Conservation (phyloP, 306 rosid species). For the Cucurbita maxima region DNA sequence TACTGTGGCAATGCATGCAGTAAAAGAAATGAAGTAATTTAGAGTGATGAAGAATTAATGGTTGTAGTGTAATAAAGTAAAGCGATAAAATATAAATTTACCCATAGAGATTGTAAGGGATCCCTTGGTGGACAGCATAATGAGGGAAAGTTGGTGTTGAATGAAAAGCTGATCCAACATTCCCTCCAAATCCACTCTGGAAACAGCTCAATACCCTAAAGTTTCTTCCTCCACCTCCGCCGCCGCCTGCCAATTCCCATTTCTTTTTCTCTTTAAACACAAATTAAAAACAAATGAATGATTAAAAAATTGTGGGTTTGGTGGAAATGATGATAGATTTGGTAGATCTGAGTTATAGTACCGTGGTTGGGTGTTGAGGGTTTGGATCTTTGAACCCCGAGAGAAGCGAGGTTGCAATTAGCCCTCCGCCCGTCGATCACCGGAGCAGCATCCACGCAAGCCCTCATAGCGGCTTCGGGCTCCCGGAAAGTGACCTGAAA, state of each 20-base stretch:
- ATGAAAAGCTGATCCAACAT: constrained; percentile 63
- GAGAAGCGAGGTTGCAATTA: constrained; percentile 94
- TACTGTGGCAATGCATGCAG: background rate
- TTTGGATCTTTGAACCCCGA: constrained; percentile 98
- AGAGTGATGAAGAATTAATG: constrained; percentile 6
- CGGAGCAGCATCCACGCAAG: constrained; percentile 96
- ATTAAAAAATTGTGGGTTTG: too few species aligned
- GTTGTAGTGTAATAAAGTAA: constrained; percentile 5
- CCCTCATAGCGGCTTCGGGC: constrained; percentile 92
- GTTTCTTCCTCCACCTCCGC: constrained; percentile 42
- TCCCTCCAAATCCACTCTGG: constrained; percentile 80
- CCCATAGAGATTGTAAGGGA: constrained; percentile 85
- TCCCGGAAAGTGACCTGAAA: constrained; percentile 78
- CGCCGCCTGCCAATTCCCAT: constrained; percentile 3
- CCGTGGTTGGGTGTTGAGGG: constrained; percentile 98
- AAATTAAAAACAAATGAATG: too few species aligned
- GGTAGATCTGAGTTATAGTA: background rate
- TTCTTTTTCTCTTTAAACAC: background rate
- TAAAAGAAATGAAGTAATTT: background rate
- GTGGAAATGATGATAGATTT: background rate
- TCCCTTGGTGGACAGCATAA: constrained; percentile 90
- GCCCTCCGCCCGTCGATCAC: constrained; percentile 94
- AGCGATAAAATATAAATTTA: constrained; percentile 13
- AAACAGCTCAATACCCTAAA: constrained; percentile 75
- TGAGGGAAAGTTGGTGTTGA: constrained; percentile 88